A percentile compares a stretch with the other conserved stretches of the same genome.
These are phyloP conservation scores for Xylariaceae sp. DNA, from an alignment of 2,329 filamentous ascomycete species.

Conservation along the genomic window DNA sequence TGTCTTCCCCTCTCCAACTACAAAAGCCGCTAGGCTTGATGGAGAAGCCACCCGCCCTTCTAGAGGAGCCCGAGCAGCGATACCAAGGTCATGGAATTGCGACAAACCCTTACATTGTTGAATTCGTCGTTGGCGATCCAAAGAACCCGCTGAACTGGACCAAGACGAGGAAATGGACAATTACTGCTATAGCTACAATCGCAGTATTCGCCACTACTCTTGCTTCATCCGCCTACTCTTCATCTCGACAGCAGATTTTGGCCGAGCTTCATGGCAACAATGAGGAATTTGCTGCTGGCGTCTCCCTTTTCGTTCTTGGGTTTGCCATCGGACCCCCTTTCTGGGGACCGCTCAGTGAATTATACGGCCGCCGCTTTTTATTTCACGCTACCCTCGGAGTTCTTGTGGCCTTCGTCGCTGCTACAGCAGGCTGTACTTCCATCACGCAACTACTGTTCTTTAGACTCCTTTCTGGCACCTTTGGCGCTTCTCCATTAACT, in stretches of 20 bases:
- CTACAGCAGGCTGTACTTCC: slow-evolving; percentile 48
- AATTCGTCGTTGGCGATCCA: slow-evolving; percentile 62
- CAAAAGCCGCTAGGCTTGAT: no score
- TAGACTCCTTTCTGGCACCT: slow-evolving; percentile 56
- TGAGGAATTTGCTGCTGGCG: slow-evolving; percentile 46
- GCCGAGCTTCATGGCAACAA: slow-evolving; percentile 45
- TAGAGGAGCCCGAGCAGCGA: no score
- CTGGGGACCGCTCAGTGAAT: slow-evolving; percentile 61
- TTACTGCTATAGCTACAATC: slow-evolving; percentile 58
- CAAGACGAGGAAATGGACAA: slow-evolving; percentile 52
- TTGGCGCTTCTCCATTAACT: slow-evolving; percentile 51
- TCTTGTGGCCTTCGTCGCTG: slow-evolving; percentile 55
- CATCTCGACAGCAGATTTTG: slow-evolving; percentile 51
- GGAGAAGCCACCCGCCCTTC: no score
- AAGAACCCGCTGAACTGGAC: slow-evolving; percentile 60
- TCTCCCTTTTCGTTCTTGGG: slow-evolving; percentile 52
- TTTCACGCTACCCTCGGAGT: slow-evolving; percentile 50
- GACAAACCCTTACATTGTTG: slow-evolving; percentile 63
- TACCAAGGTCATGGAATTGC: no score
- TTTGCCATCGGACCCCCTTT: slow-evolving; percentile 50
- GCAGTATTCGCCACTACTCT: slow-evolving; percentile 67
- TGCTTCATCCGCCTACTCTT: slow-evolving; percentile 62
- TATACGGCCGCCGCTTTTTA: slow-evolving; percentile 52
- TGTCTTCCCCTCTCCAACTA: no score
- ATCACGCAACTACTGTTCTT: slow-evolving; percentile 53